Conservation (phyloP, 768 basidiomycete genomes). For the Boletus reticuloceps region DNA sequence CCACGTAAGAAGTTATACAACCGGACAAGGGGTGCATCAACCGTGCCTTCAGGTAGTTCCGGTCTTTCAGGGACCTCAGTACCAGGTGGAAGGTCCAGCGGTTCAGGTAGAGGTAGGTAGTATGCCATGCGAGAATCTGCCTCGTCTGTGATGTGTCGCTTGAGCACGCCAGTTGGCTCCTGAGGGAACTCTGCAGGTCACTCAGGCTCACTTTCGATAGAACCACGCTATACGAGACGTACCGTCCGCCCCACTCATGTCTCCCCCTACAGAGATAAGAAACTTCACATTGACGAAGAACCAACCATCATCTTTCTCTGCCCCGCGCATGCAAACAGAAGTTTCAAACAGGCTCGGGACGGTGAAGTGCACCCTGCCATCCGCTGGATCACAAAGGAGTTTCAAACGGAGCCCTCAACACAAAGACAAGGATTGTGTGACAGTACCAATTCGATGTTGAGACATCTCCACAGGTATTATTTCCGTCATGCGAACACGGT, state of each 20-base stretch:
- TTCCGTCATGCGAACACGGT: constrained; percentile 75
- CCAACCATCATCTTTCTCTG: constrained; percentile 72
- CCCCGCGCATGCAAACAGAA: constrained; percentile 72
- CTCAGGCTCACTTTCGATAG: background rate
- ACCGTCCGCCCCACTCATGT: constrained; percentile 73
- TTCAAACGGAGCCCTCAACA: constrained; percentile 9
- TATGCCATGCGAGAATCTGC: constrained; percentile 65
- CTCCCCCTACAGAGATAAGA: constrained; percentile 69
- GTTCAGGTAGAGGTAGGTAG: constrained; percentile 52
- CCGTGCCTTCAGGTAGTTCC: constrained; percentile 55
- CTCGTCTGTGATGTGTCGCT: constrained; percentile 68
- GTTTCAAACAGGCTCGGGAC: constrained; percentile 72
- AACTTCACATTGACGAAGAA: constrained; percentile 82
- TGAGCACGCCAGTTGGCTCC: constrained; percentile 58
- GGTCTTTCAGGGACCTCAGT: constrained; percentile 41
- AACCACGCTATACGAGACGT: background rate
- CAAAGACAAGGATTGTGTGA: constrained; percentile 17
- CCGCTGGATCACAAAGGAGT: constrained; percentile 41
- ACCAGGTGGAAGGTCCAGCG: constrained; percentile 40
- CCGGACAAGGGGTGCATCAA: constrained; percentile 83
- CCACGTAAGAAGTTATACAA: constrained; percentile 87
- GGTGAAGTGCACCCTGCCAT: constrained; percentile 77
- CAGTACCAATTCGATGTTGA: constrained; percentile 60
- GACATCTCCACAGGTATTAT: constrained; percentile 82
- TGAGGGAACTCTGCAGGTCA: constrained; percentile 64